These are phyloP conservation scores for Plasmopara viticola DNA, from an alignment of 352 stramenopile species.

Conservation along the genomic window DNA sequence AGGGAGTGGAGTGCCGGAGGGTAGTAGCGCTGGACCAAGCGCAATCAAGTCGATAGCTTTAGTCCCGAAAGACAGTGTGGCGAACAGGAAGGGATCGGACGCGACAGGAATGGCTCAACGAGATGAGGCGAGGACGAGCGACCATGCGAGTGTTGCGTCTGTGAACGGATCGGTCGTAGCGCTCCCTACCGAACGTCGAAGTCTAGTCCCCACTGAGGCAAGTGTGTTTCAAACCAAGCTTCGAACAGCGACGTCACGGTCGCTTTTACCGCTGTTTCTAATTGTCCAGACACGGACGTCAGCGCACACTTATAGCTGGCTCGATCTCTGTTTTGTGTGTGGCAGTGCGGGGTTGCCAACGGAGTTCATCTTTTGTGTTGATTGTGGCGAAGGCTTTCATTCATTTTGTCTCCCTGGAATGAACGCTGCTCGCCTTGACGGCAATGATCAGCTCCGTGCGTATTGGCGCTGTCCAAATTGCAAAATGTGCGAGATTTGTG, in stretches of 20 bases:
- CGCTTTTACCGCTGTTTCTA: slow-evolving; percentile 61
- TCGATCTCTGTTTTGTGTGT: slow-evolving; percentile 90
- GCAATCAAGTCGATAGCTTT: slow-evolving; percentile 3
- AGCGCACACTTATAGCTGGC: slow-evolving; percentile 84
- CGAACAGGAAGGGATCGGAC: slow-evolving; percentile 13
- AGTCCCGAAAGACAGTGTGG: slow-evolving; percentile 10
- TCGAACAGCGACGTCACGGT: slow-evolving; percentile 44
- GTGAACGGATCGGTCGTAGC: slow-evolving; percentile 2
- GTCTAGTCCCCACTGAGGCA: slow-evolving; percentile 14
- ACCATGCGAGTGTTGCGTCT: not conserved
- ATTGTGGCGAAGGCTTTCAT: slow-evolving; percentile 95
- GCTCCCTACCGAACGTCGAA: slow-evolving; percentile 12
- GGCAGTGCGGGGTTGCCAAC: slow-evolving; percentile 73
- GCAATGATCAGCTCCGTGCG: slow-evolving; percentile 47
- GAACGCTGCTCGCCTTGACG: slow-evolving; percentile 21
- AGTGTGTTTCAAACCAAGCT: slow-evolving; percentile 64
- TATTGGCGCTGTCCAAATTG: slow-evolving; percentile 94
- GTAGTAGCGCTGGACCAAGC: slow-evolving; percentile 7
- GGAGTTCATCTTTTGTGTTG: slow-evolving; percentile 92
- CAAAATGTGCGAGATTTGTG: slow-evolving; percentile 93
- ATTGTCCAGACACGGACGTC: slow-evolving; percentile 72
- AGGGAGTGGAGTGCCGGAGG: slow-evolving; percentile 14
- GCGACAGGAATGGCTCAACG: slow-evolving; percentile 5
- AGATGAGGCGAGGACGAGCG: slow-evolving; percentile 4
- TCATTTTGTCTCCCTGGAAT: slow-evolving; percentile 82